A percentile compares a stretch with the other conserved stretches of the same genome.
These are phyloP conservation scores for Coemansia sp. DNA, from an alignment of 371 early-diverging fungal species.

Conservation along the genomic window DNA sequence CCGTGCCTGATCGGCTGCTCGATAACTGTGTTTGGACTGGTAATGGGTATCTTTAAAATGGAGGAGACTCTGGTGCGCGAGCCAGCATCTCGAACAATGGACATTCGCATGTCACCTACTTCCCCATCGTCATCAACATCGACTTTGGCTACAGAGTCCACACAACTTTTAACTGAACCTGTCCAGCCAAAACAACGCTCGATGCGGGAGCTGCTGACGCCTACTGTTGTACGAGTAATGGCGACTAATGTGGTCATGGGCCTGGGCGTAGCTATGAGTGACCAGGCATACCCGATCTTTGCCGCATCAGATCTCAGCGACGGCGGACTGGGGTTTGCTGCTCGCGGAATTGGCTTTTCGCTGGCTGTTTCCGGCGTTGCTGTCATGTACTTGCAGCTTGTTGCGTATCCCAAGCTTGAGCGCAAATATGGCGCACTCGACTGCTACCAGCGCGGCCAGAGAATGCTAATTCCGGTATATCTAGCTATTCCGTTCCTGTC, in stretches of 20 bases:
- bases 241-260: slow-evolving; percentile 52
- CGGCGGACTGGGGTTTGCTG: slow-evolving; percentile 63
- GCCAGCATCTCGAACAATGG: slow-evolving; percentile 1
- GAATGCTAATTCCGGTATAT: slow-evolving; percentile 52
- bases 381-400: slow-evolving; percentile 59
- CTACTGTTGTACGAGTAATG: slow-evolving; percentile 25
- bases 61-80: slow-evolving; percentile 65
- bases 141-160: slow-evolving; percentile 14
- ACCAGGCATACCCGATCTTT: slow-evolving; percentile 71
- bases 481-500: slow-evolving; percentile 53
- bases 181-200: slow-evolving; percentile 14
- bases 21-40: slow-evolving; percentile 62
- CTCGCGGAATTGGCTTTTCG: slow-evolving; percentile 60
- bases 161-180: slow-evolving; percentile 17
- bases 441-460: slow-evolving; percentile 56
- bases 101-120: neutral
- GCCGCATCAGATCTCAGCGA: slow-evolving; percentile 52
- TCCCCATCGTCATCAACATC: slow-evolving; percentile 7
- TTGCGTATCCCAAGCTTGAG: slow-evolving; percentile 58
- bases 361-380: slow-evolving; percentile 59
- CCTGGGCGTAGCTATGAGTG: slow-evolving; percentile 71
- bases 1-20: slow-evolving; percentile 74
- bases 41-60: slow-evolving; percentile 66
- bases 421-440: slow-evolving; percentile 53
- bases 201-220: slow-evolving; percentile 20